Conservation (phyloP, 2,329 filamentous ascomycete species). For the Colletotrichum incanum region DNA sequence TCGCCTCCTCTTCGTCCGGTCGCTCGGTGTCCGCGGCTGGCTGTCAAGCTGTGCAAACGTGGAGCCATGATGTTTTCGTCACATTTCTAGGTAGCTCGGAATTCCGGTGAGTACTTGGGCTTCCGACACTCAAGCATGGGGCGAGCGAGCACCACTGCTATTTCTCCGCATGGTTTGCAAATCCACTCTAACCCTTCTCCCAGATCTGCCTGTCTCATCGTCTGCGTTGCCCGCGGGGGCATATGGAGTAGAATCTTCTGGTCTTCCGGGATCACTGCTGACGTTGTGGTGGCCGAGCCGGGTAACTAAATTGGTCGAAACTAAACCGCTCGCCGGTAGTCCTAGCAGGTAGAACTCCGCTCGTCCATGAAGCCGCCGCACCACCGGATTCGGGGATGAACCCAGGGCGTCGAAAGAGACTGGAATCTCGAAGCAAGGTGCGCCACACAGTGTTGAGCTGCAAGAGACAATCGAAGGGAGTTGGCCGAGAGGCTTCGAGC, state of each 20-base stretch:
- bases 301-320: slow-evolving; percentile 8
- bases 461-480: background rate
- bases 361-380: slow-evolving; percentile 39
- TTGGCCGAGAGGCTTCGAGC: slow-evolving; percentile 22
- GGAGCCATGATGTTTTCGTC: background rate
- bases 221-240: background rate
- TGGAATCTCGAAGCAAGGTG: slow-evolving; percentile 4
- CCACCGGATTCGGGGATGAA: slow-evolving; percentile 22
- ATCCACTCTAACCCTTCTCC: background rate
- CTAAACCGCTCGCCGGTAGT: slow-evolving; percentile 1
- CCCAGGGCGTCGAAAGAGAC: slow-evolving; percentile 22
- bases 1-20: background rate
- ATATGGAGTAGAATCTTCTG: slow-evolving; percentile 17
- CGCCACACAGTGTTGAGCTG: slow-evolving; percentile 13
- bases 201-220: background rate
- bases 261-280: slow-evolving; percentile 22
- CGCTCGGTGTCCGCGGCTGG: background rate
- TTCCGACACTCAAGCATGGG: background rate
- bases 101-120: background rate
- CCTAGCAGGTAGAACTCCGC: slow-evolving; percentile 25
- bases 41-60: background rate
- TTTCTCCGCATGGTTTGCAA: background rate
- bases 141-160: background rate
- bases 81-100: background rate
- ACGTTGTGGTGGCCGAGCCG: slow-evolving; percentile 10